Percentiles rank a stretch among this genome's conserved stretches.
These are phyloP conservation scores for Citrus trifoliata DNA, from an alignment of 345 rosid species.

Conservation along the genomic window DNA sequence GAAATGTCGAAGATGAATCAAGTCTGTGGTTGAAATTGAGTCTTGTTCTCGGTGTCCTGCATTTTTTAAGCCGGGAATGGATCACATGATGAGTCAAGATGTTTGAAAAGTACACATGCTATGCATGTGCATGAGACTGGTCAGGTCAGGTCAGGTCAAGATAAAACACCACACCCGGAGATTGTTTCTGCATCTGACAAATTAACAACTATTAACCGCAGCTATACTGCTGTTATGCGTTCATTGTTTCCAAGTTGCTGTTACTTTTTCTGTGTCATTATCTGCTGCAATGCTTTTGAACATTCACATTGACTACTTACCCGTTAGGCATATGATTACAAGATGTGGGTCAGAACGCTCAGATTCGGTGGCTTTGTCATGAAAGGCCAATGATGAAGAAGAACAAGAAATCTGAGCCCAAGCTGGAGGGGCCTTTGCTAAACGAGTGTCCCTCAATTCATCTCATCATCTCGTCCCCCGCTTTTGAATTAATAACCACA, in stretches of 20 bases:
- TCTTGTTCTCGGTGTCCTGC: neutral
- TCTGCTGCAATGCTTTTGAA: neutral
- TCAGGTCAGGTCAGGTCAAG: neutral
- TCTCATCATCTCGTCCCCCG: no score
- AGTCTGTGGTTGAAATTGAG: neutral
- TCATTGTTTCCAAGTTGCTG: neutral
- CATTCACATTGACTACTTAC: neutral
- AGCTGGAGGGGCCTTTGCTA: no score
- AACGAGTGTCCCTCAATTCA: no score
- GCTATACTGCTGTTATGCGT: no score
- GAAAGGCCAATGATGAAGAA: neutral
- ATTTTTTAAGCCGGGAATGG: neutral
- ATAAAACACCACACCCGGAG: neutral
- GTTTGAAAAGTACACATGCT: slow-evolving; percentile 4
- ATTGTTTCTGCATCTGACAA: slow-evolving; percentile 14
- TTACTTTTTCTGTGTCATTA: neutral
- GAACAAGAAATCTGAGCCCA: neutral
- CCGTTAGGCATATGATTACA: neutral
- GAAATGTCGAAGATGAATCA: neutral
- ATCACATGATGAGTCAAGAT: neutral
- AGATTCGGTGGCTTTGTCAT: no score
- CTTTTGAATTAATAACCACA: no score
- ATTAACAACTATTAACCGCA: neutral
- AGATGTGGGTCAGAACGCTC: no score
- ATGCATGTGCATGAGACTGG: slow-evolving; percentile 1